phyloP scores from a whole-genome alignment of 805 yeast genomes.

The Saccharomyces kudriavzevii region DNA sequence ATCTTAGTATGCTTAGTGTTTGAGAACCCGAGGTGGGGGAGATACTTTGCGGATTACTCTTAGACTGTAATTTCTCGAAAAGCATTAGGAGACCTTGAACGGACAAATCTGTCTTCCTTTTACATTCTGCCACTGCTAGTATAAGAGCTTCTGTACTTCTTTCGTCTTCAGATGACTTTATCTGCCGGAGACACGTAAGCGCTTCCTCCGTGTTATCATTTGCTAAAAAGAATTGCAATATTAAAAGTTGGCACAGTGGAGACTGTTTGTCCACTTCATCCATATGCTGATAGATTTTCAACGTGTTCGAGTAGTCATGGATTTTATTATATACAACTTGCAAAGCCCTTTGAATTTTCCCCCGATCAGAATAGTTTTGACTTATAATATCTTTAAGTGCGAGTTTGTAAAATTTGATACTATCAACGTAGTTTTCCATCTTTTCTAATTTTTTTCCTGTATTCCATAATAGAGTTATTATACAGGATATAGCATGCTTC shows the following conservation, averaged over 20 bases:
- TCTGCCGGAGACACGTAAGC: conserved; percentile 26
- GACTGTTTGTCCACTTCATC: conserved; percentile 12
- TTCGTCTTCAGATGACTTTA: conserved; percentile 31
- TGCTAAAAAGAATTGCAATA: conserved; percentile 20
- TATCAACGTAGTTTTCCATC: conserved; percentile 11
- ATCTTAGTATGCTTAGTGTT: conserved; percentile 19
- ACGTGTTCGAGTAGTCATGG: conserved; percentile 16
- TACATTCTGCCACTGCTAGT: conserved; percentile 30
- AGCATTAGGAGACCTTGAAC: conserved; percentile 21
- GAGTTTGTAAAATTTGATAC: conserved; percentile 23
- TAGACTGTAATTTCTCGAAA: conserved; percentile 20
- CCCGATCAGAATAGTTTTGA: conserved; percentile 26
- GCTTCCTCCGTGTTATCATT: conserved; percentile 11
- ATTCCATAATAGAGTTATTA: conserved; percentile 36
- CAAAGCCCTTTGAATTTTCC: conserved; percentile 34
- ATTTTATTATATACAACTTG: conserved; percentile 24
- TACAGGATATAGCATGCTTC: conserved; percentile 26
- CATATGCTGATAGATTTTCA: conserved; percentile 21
- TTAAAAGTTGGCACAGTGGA: conserved; percentile 30
- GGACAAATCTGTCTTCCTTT: conserved; percentile 19
- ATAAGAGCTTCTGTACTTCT: conserved; percentile 28
- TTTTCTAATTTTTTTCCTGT: conserved; percentile 29
- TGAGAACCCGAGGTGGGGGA: conserved; percentile 18
- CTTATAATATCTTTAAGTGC: conserved; percentile 22
- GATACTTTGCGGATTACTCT: conserved; percentile 1